Conservation (phyloP, 257 asterid genomes). For the Perilla frutescens region DNA sequence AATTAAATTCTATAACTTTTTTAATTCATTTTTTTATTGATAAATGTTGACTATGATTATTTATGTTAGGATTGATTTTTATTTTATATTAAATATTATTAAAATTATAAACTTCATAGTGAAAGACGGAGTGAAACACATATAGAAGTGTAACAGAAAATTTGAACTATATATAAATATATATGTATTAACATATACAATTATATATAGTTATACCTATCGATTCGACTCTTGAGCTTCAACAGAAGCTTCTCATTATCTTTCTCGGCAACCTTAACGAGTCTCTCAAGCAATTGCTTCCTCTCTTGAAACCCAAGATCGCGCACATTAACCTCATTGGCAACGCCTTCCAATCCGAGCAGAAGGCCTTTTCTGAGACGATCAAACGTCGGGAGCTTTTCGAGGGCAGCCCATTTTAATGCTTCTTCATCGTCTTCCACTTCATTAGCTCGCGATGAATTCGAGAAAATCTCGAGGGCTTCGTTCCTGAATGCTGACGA, state of each 20-base stretch:
- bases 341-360: conserved; percentile 34
- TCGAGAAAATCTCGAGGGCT: conserved; percentile 24
- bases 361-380: conserved; percentile 46
- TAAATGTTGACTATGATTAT: too few relatives aligned
- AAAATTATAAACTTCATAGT: too few relatives aligned
- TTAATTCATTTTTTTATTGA: too few relatives aligned
- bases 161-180: too few relatives aligned
- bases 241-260: conserved; percentile 51
- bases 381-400: conserved; percentile 46
- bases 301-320: conserved; percentile 46
- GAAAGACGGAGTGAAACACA: too few relatives aligned
- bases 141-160: too few relatives aligned
- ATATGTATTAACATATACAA: neutral
- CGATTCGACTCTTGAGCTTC: conserved; percentile 51
- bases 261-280: conserved; percentile 40
- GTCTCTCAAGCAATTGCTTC: conserved; percentile 43
- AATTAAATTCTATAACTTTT: too few relatives aligned
- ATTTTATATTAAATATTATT: too few relatives aligned
- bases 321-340: conserved; percentile 42
- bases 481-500: conserved; percentile 32
- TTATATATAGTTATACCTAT: conserved; percentile 39
- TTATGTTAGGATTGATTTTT: too few relatives aligned
- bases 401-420: conserved; percentile 48
- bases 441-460: conserved; percentile 12
- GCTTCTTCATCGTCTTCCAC: conserved; percentile 44